Evolutionary conservation across 805 yeast species (phyloP).

Genomic region (Yamadazyma laniorum): DNA sequence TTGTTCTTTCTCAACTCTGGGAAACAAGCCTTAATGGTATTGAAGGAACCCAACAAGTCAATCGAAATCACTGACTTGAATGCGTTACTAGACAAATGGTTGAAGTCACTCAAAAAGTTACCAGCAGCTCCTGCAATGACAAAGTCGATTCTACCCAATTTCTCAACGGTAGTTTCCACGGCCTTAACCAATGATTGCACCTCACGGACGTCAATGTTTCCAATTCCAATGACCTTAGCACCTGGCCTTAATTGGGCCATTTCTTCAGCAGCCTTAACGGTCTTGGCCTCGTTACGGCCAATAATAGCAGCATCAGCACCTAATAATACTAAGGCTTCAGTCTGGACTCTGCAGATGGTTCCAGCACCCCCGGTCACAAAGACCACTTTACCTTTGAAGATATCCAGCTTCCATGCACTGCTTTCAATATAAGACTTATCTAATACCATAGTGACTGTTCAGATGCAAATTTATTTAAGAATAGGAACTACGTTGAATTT

Average conservation of each 20-base stretch:
- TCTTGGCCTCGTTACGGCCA: conserved; percentile 71
- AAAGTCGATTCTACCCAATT: conserved; percentile 77
- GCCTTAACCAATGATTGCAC: conserved; percentile 59
- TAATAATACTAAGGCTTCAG: conserved; percentile 74
- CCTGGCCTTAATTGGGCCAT: conserved; percentile 56
- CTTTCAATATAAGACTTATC: conserved; percentile 29
- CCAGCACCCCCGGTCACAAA: conserved; percentile 97
- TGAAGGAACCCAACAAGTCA: conserved; percentile 84
- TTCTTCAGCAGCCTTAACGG: conserved; percentile 66
- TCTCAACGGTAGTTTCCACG: conserved; percentile 59
- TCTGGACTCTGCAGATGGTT: conserved; percentile 87
- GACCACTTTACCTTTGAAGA: conserved; percentile 81
- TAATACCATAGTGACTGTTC: conserved; percentile 21
- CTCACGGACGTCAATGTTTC: conserved; percentile 76
- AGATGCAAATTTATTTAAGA: not conserved
- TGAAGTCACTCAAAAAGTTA: conserved; percentile 79
- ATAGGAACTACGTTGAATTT: not conserved
- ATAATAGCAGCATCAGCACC: conserved; percentile 88
- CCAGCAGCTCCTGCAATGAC: conserved; percentile 98
- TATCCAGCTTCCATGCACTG: conserved; percentile 50
- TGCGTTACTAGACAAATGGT: conserved; percentile 77
- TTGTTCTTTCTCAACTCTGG: conserved; percentile 60
- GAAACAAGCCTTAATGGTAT: conserved; percentile 81
- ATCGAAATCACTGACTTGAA: conserved; percentile 85
- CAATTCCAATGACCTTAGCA: conserved; percentile 67